Evolutionary conservation across 1,284 basidiomycete genomes (phyloP).

Genomic region (Phenoliferia sp.): DNA sequence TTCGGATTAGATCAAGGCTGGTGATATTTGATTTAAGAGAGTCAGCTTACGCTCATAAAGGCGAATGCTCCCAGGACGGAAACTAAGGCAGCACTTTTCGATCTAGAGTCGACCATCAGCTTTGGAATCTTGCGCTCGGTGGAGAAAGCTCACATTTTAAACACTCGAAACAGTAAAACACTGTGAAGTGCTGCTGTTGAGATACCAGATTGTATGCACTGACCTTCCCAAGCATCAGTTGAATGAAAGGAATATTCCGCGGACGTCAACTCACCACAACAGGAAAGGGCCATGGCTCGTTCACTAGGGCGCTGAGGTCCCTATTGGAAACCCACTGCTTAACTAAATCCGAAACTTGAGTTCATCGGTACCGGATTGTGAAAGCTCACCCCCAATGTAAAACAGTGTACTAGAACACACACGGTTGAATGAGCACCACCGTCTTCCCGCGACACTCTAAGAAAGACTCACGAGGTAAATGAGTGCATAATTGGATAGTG

Average conservation of each 20-base stretch:
- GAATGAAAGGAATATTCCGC: background rate
- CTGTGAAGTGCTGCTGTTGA: background rate
- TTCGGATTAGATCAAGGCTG: too few species aligned
- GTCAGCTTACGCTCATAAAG: too few species aligned
- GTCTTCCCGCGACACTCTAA: background rate
- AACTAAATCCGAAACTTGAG: background rate
- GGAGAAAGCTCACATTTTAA: background rate
- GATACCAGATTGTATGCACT: background rate
- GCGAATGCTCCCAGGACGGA: too few species aligned
- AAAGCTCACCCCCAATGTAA: background rate
- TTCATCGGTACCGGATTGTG: background rate
- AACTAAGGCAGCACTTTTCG: background rate
- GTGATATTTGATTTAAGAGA: too few species aligned
- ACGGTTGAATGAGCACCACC: background rate
- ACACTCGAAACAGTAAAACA: background rate
- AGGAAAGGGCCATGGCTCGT: background rate
- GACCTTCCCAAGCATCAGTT: too few species aligned
- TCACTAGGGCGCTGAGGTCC: background rate
- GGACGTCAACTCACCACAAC: background rate
- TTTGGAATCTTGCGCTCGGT: too few species aligned
- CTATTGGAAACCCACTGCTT: too few species aligned
- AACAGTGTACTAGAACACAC: background rate
- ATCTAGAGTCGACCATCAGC: too few species aligned
- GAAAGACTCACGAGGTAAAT: background rate
- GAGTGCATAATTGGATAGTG: background rate